Conservation (phyloP, 805 yeast species). For the Starmerella powellii region DNA sequence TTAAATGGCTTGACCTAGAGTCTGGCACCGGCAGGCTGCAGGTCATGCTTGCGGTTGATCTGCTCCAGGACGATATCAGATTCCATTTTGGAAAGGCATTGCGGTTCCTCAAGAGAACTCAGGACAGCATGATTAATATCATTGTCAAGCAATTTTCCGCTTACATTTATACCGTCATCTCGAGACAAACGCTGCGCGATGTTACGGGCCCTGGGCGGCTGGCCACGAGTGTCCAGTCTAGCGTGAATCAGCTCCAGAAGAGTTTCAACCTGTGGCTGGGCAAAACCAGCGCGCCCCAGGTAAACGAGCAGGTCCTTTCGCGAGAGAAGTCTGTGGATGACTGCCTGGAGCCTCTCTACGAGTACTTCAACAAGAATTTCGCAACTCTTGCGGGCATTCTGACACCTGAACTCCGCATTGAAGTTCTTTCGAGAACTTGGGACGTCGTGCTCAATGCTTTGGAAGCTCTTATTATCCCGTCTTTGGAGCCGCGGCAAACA, state of each 20-base stretch:
- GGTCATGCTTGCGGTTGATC: constrained; percentile 61
- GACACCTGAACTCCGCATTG: constrained; percentile 42
- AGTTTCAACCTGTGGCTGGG: constrained; percentile 27
- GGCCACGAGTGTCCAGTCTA: constrained; percentile 15
- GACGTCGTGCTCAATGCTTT: constrained; percentile 53
- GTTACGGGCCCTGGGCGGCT: constrained; percentile 29
- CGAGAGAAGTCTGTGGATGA: constrained; percentile 37
- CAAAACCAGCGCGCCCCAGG: constrained; percentile 3
- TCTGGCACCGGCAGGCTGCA: constrained; percentile 51
- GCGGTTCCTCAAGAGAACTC: constrained; percentile 49
- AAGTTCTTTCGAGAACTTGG: constrained; percentile 76
- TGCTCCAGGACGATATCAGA: constrained; percentile 66
- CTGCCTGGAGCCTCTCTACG: constrained; percentile 61
- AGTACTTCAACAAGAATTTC: constrained; percentile 58
- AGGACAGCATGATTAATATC: constrained; percentile 52
- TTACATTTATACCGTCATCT: constrained; percentile 46
- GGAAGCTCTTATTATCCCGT: constrained; percentile 64
- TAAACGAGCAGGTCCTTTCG: not conserved
- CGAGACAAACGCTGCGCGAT: constrained; percentile 42
- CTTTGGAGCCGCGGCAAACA: constrained; percentile 32
- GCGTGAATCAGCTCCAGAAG: constrained; percentile 23
- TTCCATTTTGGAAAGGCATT: constrained; percentile 70
- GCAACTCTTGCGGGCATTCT: constrained; percentile 49
- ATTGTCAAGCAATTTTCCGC: constrained; percentile 64
- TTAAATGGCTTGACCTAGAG: constrained; percentile 46